These are phyloP conservation scores for Yamadazyma songkhlaensis DNA, from an alignment of 1,139 yeast species.

Conservation along the genomic window DNA sequence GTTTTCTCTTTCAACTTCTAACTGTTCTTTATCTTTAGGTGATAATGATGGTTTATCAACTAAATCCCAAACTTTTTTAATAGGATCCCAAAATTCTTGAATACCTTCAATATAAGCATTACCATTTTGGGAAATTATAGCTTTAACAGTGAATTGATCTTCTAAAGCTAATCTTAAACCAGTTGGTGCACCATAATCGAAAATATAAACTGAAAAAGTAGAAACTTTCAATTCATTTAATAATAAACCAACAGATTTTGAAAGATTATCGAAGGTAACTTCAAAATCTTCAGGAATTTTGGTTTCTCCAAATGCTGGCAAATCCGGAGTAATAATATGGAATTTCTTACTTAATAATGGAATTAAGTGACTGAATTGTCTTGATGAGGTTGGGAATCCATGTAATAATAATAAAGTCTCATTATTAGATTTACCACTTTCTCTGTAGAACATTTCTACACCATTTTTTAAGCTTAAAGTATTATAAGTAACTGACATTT, in stretches of 20 bases:
- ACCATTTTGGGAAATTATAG: conserved; percentile 39
- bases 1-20: conserved; percentile 10
- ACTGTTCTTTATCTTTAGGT: conserved; percentile 9
- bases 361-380: conserved; percentile 33
- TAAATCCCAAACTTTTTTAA: conserved; percentile 28
- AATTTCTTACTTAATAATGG: conserved; percentile 30
- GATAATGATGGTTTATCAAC: conserved; percentile 10
- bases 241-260: conserved; percentile 28
- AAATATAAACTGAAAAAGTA: conserved; percentile 29
- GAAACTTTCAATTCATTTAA: conserved; percentile 22
- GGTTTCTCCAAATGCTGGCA: conserved; percentile 44
- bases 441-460: conserved; percentile 32
- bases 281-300: conserved; percentile 21
- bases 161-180: conserved; percentile 34
- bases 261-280: conserved; percentile 29
- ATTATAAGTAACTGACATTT: conserved; percentile 10
- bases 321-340: conserved; percentile 43
- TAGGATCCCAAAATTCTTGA: conserved; percentile 34
- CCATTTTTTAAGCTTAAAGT: conserved; percentile 14
- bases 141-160: conserved; percentile 24
- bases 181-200: conserved; percentile 45
- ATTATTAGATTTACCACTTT: conserved; percentile 28
- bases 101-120: conserved; percentile 43
- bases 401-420: conserved; percentile 37
- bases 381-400: conserved; percentile 44